Evolutionary conservation across 2,329 filamentous ascomycete species (phyloP).

Genomic region (Aspergillus japonicus): DNA sequence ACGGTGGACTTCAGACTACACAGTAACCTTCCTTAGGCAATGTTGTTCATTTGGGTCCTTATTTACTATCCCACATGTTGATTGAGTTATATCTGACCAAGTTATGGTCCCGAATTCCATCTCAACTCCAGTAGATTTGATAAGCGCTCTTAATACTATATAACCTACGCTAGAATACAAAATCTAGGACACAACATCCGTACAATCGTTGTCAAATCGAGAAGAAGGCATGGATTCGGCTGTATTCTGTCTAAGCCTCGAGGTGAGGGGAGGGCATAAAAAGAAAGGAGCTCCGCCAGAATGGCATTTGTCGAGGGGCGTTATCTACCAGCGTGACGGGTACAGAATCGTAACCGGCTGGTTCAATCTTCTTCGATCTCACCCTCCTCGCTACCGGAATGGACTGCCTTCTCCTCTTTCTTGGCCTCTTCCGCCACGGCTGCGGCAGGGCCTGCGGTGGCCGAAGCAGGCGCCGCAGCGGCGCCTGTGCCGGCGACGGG

Average conservation of each 20-base stretch:
- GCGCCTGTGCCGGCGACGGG: constrained; percentile 14
- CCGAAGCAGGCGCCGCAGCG: constrained; percentile 5
- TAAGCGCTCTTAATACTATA: too few species aligned
- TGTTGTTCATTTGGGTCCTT: too few species aligned
- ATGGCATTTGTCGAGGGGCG: too few species aligned
- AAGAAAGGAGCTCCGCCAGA: too few species aligned
- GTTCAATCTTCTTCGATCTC: constrained; percentile 80
- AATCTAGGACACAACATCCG: not conserved
- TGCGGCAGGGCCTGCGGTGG: not conserved
- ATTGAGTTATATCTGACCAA: too few species aligned
- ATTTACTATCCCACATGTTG: too few species aligned
- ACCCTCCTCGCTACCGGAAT: constrained; percentile 92
- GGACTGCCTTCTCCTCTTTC: constrained; percentile 55
- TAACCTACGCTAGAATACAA: not conserved
- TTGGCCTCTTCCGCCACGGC: constrained; percentile 28
- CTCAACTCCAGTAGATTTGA: too few species aligned
- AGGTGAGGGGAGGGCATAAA: not conserved
- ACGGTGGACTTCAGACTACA: too few species aligned
- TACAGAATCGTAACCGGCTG: not conserved
- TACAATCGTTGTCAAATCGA: not conserved
- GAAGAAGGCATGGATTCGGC: not conserved
- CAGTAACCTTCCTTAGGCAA: too few species aligned
- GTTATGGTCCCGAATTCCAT: too few species aligned
- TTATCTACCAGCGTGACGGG: too few species aligned
- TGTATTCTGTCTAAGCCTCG: not conserved